Percentiles rank a stretch among this genome's conserved stretches.
These are phyloP conservation scores for Claviceps cyperi DNA, from an alignment of 2,329 filamentous ascomycete genomes.

Conservation along the genomic window DNA sequence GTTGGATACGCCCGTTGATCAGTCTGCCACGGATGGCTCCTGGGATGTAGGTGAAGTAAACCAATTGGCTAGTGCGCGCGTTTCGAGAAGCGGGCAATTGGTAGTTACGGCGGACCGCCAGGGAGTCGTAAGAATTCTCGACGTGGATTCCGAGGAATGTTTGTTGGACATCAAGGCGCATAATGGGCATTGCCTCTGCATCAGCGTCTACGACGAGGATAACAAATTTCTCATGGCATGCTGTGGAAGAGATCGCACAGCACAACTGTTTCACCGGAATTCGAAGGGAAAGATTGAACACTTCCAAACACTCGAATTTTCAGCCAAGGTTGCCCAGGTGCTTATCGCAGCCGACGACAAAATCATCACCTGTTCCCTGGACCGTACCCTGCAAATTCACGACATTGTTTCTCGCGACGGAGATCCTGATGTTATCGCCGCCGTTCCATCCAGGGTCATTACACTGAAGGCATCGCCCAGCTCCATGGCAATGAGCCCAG, in stretches of 20 bases:
- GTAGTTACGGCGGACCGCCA: slow-evolving; percentile 77
- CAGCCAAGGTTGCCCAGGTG: slow-evolving; percentile 63
- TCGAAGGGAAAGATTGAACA: slow-evolving; percentile 50
- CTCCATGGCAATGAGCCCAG: slow-evolving; percentile 60
- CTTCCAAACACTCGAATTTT: slow-evolving; percentile 86
- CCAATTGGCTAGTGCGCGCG: slow-evolving; percentile 43
- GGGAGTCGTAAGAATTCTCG: slow-evolving; percentile 63
- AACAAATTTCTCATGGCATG: slow-evolving; percentile 58
- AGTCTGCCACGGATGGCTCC: slow-evolving; percentile 25
- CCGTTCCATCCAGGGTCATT: slow-evolving; percentile 61
- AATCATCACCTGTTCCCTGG: slow-evolving; percentile 74
- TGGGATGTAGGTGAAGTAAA: slow-evolving; percentile 39
- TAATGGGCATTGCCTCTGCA: slow-evolving; percentile 67
- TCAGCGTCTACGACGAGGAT: slow-evolving; percentile 54
- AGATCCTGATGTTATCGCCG: slow-evolving; percentile 53
- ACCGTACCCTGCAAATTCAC: slow-evolving; percentile 73
- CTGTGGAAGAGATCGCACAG: slow-evolving; percentile 77
- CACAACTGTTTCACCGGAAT: slow-evolving; percentile 66
- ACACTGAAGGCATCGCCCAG: slow-evolving; percentile 75
- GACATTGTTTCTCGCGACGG: slow-evolving; percentile 59
- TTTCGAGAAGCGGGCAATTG: slow-evolving; percentile 46
- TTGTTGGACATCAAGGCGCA: slow-evolving; percentile 72
- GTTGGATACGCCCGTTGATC: slow-evolving; percentile 56
- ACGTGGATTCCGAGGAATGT: slow-evolving; percentile 45
- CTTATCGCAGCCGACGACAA: slow-evolving; percentile 62